These are phyloP conservation scores for Geosmithia putterillii DNA, from an alignment of 2,329 filamentous ascomycete species.

Conservation along the genomic window DNA sequence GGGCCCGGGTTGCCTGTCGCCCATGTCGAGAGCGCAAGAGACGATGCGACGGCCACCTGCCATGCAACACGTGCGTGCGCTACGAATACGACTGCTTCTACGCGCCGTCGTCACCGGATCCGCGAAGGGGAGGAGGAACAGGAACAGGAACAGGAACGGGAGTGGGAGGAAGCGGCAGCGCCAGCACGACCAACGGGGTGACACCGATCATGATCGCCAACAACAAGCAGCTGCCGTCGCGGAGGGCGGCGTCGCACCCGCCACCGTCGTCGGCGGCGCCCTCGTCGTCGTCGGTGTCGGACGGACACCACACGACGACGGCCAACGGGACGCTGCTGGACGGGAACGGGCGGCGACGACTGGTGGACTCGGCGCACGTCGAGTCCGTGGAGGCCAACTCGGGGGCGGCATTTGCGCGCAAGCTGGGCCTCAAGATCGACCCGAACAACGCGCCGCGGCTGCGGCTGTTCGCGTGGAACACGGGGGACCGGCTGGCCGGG, in stretches of 20 bases:
- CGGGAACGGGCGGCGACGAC: neutral
- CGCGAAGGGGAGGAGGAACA: neutral
- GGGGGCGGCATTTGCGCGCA: slow-evolving; percentile 40
- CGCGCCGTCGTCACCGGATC: neutral
- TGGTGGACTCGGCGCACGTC: slow-evolving; percentile 9
- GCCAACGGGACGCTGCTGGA: too few species aligned
- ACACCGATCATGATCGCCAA: neutral
- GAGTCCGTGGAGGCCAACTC: slow-evolving; percentile 43
- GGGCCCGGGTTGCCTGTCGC: slow-evolving; percentile 32
- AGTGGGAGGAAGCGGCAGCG: too few species aligned
- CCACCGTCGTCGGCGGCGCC: too few species aligned
- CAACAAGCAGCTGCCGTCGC: neutral
- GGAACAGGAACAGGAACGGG: too few species aligned
- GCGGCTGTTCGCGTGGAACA: slow-evolving; percentile 45
- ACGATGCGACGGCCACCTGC: slow-evolving; percentile 39
- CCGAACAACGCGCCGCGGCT: slow-evolving; percentile 37
- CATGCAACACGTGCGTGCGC: slow-evolving; percentile 38
- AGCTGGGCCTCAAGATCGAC: slow-evolving; percentile 38
- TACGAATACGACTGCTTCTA: slow-evolving; percentile 42
- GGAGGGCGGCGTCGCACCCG: neutral
- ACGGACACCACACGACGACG: too few species aligned
- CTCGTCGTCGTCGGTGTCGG: too few species aligned
- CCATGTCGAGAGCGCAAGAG: slow-evolving; percentile 43
- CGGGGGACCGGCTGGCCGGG: slow-evolving; percentile 14
- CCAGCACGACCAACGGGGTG: neutral